Conservation (phyloP, 495 filamentous ascomycete species). For the Mytilinidion resinicola region DNA sequence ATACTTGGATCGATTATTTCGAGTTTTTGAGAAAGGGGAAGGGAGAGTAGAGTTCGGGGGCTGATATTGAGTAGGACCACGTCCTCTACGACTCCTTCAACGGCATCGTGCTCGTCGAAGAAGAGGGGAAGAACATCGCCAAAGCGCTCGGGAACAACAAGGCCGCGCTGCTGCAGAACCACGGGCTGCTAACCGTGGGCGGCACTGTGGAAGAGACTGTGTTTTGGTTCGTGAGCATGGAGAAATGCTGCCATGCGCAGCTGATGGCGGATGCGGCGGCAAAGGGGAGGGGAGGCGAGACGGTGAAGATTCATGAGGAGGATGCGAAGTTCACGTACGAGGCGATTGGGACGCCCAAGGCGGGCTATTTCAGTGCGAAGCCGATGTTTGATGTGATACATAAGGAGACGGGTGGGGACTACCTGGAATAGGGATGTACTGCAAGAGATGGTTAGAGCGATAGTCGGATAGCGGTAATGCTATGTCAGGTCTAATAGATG, state of each 20-base stretch:
- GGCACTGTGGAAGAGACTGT: slow-evolving; percentile 45
- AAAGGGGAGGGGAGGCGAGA: slow-evolving; percentile 54
- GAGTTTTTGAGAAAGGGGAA: too few species aligned
- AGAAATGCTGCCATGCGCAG: slow-evolving; percentile 72
- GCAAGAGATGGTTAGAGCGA: too few species aligned
- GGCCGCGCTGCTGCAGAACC: slow-evolving; percentile 65
- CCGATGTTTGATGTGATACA: slow-evolving; percentile 70
- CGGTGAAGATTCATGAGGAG: slow-evolving; percentile 60
- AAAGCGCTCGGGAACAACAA: slow-evolving; percentile 59
- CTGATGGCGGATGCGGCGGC: slow-evolving; percentile 71
- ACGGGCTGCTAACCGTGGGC: slow-evolving; percentile 51
- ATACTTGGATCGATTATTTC: too few species aligned
- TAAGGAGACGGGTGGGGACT: slow-evolving; percentile 55
- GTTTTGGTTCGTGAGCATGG: slow-evolving; percentile 70
- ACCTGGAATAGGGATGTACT: slow-evolving; percentile 41
- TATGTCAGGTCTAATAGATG: too few species aligned
- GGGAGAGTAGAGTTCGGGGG: too few species aligned
- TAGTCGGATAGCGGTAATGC: too few species aligned
- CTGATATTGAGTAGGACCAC: slow-evolving; percentile 45
- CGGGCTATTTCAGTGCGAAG: slow-evolving; percentile 67
- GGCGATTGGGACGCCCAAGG: slow-evolving; percentile 53
- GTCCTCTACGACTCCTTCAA: slow-evolving; percentile 61
- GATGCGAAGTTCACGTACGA: slow-evolving; percentile 65
- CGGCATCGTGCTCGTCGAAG: slow-evolving; percentile 63
- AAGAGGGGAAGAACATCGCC: slow-evolving; percentile 66